These are phyloP conservation scores for Pseudohyphozyma bogoriensis DNA, from an alignment of 768 basidiomycete species.

Conservation along the genomic window DNA sequence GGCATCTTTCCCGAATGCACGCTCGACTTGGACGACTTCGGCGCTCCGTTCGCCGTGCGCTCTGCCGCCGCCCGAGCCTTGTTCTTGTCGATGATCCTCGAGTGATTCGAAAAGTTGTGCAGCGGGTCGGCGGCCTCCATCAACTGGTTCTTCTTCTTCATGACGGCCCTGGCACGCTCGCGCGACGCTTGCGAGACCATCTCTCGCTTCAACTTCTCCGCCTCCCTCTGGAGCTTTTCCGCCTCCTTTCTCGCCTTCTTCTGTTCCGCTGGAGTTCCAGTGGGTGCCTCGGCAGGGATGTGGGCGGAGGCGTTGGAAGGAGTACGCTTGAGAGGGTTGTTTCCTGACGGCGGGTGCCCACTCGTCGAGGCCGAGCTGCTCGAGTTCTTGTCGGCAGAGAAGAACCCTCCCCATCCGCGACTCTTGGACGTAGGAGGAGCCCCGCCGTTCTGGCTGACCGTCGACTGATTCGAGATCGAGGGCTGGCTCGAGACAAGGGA, in stretches of 20 bases:
- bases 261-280: conserved; percentile 34
- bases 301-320: conserved; percentile 34
- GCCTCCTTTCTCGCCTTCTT: conserved; percentile 43
- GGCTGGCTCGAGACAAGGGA: neutral
- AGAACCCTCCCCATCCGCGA: neutral
- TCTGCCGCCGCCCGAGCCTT: neutral
- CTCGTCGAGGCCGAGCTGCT: neutral
- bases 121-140: conserved; percentile 31
- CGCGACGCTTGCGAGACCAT: conserved; percentile 37
- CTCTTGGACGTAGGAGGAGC: neutral
- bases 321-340: conserved; percentile 33
- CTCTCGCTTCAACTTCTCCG: conserved; percentile 39
- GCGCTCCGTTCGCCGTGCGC: neutral
- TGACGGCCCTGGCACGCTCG: conserved; percentile 43
- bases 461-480: neutral
- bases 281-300: neutral
- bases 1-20: conserved; percentile 28
- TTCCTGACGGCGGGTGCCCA: neutral
- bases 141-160: conserved; percentile 41
- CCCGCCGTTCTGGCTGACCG: neutral
- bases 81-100: neutral
- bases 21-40: conserved; percentile 15
- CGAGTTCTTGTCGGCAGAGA: neutral
- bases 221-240: conserved; percentile 33
- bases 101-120: conserved; percentile 26